These are phyloP conservation scores for Huntiella savannae DNA, from an alignment of 2,329 filamentous ascomycete genomes.

Conservation along the genomic window DNA sequence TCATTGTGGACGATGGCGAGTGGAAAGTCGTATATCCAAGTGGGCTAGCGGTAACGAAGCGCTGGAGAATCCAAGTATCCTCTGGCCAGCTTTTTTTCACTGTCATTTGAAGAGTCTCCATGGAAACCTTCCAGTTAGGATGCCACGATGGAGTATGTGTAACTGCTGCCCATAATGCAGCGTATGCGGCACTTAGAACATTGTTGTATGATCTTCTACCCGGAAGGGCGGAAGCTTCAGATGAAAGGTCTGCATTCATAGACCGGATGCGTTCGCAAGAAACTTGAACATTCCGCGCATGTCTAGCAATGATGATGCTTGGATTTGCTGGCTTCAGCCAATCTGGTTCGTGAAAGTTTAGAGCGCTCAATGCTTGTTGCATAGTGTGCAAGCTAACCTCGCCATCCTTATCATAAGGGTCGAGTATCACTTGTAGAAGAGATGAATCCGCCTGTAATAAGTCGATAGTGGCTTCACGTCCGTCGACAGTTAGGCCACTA, in stretches of 20 bases:
- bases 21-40: background rate
- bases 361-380: conserved; percentile 20
- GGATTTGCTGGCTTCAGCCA: conserved; percentile 47
- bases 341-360: conserved; percentile 22
- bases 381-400: background rate
- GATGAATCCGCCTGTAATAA: conserved; percentile 17
- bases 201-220: conserved; percentile 2
- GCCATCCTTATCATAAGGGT: background rate
- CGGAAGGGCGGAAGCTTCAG: conserved; percentile 2
- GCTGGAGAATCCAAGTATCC: conserved; percentile 11
- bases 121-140: background rate
- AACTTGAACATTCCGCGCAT: conserved; percentile 23
- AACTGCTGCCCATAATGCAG: conserved; percentile 6
- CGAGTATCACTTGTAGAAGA: background rate
- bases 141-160: conserved; percentile 5
- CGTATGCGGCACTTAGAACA: conserved; percentile 2
- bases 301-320: conserved; percentile 52
- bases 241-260: background rate
- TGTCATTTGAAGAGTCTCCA: background rate
- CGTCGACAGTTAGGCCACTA: conserved; percentile 41
- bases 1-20: conserved; percentile 12
- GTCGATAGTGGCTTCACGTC: conserved; percentile 10
- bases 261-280: conserved; percentile 8
- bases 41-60: conserved; percentile 4
- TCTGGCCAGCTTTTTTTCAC: conserved; percentile 3